phyloP scores from a whole-genome alignment of 441 rosid genomes.

The Croton laevigatus region DNA sequence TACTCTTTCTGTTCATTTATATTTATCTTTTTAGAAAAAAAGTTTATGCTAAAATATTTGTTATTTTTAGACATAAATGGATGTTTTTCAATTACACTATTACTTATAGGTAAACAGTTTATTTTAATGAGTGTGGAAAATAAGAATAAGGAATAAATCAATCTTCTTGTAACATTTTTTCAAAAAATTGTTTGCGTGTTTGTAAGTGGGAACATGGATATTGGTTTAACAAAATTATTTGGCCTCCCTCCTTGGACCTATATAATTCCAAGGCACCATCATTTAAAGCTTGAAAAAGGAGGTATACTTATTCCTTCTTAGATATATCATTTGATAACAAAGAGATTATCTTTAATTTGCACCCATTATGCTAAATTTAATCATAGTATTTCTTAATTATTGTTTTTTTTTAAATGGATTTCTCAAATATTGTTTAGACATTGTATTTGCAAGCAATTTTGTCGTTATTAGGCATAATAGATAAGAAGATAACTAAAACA shows the following conservation, averaged over 20 bases:
- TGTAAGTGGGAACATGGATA: conserved; percentile 8
- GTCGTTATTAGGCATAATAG: too few relatives aligned
- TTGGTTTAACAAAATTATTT: neutral
- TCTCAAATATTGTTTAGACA: neutral
- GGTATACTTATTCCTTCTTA: neutral
- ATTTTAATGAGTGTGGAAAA: too few relatives aligned
- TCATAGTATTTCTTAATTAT: too few relatives aligned
- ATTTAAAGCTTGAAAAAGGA: neutral
- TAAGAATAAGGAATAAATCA: too few relatives aligned
- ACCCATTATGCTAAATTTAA: neutral
- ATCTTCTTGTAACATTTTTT: neutral
- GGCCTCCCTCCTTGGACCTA: neutral
- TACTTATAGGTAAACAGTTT: too few relatives aligned
- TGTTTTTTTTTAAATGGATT: too few relatives aligned
- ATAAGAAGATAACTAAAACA: too few relatives aligned
- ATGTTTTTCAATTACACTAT: too few relatives aligned
- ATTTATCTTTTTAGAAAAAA: too few relatives aligned
- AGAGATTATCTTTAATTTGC: neutral
- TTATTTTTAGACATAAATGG: too few relatives aligned
- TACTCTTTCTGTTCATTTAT: too few relatives aligned
- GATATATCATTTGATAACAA: neutral
- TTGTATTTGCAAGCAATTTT: neutral
- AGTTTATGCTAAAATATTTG: too few relatives aligned
- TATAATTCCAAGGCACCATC: conserved; percentile 8
- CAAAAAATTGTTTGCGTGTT: neutral